Conservation (phyloP, 2,329 filamentous ascomycete genomes). For the Ampelomyces quisqualis region DNA sequence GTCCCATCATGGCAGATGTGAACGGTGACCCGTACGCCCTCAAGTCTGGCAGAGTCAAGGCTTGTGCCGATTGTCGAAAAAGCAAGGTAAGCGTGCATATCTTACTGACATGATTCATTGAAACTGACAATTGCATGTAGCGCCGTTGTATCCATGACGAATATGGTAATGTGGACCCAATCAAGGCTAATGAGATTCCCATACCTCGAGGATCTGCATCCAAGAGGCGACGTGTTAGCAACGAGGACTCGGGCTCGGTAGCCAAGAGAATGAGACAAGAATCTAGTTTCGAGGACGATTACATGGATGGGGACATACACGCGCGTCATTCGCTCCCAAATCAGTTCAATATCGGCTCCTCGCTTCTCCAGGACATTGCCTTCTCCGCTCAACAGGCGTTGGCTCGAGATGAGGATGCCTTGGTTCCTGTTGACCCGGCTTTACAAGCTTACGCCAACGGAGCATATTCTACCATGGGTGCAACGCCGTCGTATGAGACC, state of each 20-base stretch:
- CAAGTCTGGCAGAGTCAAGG: slow-evolving; percentile 62
- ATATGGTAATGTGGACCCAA: slow-evolving; percentile 62
- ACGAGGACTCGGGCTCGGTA: slow-evolving; percentile 25
- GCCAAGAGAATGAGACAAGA: slow-evolving; percentile 35
- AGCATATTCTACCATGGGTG: slow-evolving; percentile 17
- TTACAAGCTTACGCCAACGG: slow-evolving; percentile 25
- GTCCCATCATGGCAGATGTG: slow-evolving; percentile 38
- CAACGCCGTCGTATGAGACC: slow-evolving; percentile 15
- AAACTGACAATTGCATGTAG: slow-evolving; percentile 46
- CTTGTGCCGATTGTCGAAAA: slow-evolving; percentile 66
- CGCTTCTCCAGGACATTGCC: slow-evolving; percentile 29
- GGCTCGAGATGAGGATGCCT: slow-evolving; percentile 23
- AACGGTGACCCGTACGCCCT: slow-evolving; percentile 46
- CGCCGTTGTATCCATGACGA: slow-evolving; percentile 68
- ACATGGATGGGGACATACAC: slow-evolving; percentile 26
- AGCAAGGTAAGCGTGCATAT: slow-evolving; percentile 54
- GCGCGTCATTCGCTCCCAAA: slow-evolving; percentile 26
- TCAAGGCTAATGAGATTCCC: slow-evolving; percentile 63
- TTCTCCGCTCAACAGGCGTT: slow-evolving; percentile 35
- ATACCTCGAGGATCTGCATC: slow-evolving; percentile 59
- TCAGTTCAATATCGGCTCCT: slow-evolving; percentile 22
- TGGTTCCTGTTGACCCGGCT: slow-evolving; percentile 34
- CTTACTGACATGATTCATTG: neutral
- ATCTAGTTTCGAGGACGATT: slow-evolving; percentile 24
- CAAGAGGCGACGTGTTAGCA: slow-evolving; percentile 54